A percentile compares a stretch with the other conserved stretches of the same genome.
Conservation (phyloP, 352 stramenopile genomes). For the Pythium periplocum region DNA sequence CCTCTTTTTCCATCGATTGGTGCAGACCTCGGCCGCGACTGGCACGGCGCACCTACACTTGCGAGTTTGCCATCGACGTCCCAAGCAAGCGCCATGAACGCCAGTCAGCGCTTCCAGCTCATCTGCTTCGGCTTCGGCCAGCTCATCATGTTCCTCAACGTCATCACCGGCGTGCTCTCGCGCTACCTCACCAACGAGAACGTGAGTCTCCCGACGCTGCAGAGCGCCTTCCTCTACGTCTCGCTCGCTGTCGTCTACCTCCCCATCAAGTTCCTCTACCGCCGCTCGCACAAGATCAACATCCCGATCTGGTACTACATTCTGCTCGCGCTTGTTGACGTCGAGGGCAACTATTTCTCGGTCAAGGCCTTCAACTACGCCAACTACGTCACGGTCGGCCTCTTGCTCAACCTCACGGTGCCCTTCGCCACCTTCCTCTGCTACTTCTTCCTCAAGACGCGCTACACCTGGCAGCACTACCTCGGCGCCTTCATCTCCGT, state of each 20-base stretch:
- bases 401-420: slow-evolving; percentile 68
- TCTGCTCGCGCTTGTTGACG: slow-evolving; percentile 48
- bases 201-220: slow-evolving; percentile 49
- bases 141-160: slow-evolving; percentile 62
- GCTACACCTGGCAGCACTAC: slow-evolving; percentile 53
- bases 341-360: slow-evolving; percentile 68
- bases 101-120: slow-evolving; percentile 24
- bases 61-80: too few species aligned
- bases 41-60: too few species aligned
- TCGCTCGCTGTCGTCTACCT: slow-evolving; percentile 45
- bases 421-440: slow-evolving; percentile 64
- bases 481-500: slow-evolving; percentile 35
- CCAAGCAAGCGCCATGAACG: slow-evolving; percentile 5
- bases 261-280: slow-evolving; percentile 30
- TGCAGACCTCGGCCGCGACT: too few species aligned
- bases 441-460: slow-evolving; percentile 62
- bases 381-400: slow-evolving; percentile 59
- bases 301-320: slow-evolving; percentile 60
- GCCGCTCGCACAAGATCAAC: slow-evolving; percentile 19
- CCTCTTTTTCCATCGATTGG: too few species aligned
- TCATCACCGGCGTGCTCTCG: slow-evolving; percentile 44
- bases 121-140: slow-evolving; percentile 63
- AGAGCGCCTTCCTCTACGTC: slow-evolving; percentile 56
- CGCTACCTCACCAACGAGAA: slow-evolving; percentile 52
- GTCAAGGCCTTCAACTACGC: slow-evolving; percentile 70